phyloP scores from a whole-genome alignment of 345 rosid genomes.

The Lepidium aucheri region DNA sequence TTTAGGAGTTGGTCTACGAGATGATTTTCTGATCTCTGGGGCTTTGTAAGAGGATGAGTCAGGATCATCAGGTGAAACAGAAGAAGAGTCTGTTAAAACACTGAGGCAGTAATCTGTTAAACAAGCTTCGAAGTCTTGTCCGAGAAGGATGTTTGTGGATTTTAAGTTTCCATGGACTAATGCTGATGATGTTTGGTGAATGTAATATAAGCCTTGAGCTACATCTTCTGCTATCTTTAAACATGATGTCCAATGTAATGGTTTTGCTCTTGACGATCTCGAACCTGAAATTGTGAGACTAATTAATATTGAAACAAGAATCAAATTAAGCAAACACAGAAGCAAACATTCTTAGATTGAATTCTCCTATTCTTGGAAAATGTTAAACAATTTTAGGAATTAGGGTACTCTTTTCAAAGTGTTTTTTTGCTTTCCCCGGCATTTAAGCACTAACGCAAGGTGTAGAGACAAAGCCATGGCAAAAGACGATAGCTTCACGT shows the following conservation, averaged over 20 bases:
- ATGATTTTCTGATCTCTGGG: conserved; percentile 72
- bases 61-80: conserved; percentile 47
- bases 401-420: not conserved
- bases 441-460: conserved; percentile 14
- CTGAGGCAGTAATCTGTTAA: conserved; percentile 81
- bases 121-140: conserved; percentile 87
- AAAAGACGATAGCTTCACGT: conserved; percentile 27
- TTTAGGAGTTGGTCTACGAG: conserved; percentile 47
- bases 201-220: conserved; percentile 78
- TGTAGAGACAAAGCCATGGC: conserved; percentile 21
- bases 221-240: conserved; percentile 97
- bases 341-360: conserved; percentile 18
- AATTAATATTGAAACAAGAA: not conserved
- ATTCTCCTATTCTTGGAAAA: not conserved
- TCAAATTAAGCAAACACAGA: not conserved
- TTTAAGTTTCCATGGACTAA: conserved; percentile 84
- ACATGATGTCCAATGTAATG: conserved; percentile 96
- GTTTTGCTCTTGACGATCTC: conserved; percentile 75
- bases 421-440: not conserved
- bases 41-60: conserved; percentile 61
- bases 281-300: conserved; percentile 46
- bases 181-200: conserved; percentile 75
- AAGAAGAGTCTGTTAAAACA: conserved; percentile 48
- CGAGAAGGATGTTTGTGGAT: conserved; percentile 81
- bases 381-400: not conserved